Evolutionary conservation across 257 asterid genomes (phyloP).

Genomic region (Capsicum chinense): DNA sequence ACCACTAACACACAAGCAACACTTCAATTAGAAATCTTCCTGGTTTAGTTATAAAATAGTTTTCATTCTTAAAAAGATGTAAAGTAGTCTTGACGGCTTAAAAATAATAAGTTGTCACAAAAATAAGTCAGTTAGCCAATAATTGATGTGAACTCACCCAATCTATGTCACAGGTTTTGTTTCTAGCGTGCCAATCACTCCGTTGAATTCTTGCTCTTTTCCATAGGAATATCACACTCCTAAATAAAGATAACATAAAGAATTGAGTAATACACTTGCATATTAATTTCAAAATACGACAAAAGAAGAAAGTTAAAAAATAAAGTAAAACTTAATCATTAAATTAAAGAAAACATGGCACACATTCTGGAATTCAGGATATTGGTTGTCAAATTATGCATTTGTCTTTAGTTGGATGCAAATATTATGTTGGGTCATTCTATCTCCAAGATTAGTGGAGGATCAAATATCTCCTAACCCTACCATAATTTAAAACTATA

Average conservation of each 20-base stretch:
- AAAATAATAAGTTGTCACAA: not conserved
- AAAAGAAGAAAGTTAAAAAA: not conserved
- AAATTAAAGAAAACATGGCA: not conserved
- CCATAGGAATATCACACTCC: conserved; percentile 90
- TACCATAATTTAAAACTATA: too few species aligned
- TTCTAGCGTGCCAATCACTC: conserved; percentile 90
- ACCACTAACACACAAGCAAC: not conserved
- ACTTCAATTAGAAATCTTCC: not conserved
- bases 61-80: too few species aligned
- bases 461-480: too few species aligned
- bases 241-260: conserved; percentile 41
- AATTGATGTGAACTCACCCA: conserved; percentile 58
- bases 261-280: conserved; percentile 8
- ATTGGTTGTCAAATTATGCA: not conserved
- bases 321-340: not conserved
- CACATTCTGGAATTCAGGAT: not conserved
- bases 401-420: not conserved
- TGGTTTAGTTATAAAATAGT: not conserved
- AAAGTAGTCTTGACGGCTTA: not conserved
- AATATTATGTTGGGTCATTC: not conserved
- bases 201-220: conserved; percentile 75
- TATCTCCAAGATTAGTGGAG: too few species aligned
- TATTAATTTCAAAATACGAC: not conserved
- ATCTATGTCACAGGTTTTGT: conserved; percentile 85
- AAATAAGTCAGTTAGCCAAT: not conserved